These are phyloP conservation scores for Hemileccinum impolitum DNA, from an alignment of 768 basidiomycete species.

Conservation along the genomic window DNA sequence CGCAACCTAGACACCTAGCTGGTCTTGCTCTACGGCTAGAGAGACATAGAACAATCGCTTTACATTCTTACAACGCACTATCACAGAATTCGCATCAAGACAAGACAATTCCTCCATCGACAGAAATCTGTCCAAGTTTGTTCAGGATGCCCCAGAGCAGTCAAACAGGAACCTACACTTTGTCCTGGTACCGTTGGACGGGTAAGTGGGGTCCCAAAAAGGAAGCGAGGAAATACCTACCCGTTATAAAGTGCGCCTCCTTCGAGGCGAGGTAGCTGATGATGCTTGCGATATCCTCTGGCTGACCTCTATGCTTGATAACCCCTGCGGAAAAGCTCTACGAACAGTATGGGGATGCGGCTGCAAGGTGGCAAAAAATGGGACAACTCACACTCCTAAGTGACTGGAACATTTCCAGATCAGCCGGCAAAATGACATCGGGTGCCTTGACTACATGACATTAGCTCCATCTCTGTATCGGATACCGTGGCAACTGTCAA, in stretches of 20 bases:
- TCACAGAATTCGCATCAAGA: slow-evolving; percentile 1
- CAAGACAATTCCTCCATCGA: slow-evolving; percentile 10
- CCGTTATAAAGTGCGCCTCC: slow-evolving; percentile 35
- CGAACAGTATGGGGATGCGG: no score
- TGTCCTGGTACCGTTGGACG: slow-evolving; percentile 1
- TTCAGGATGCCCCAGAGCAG: background rate
- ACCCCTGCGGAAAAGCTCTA: background rate
- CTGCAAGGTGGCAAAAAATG: background rate
- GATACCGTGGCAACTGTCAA: no score
- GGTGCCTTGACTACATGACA: no score
- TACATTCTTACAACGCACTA: no score
- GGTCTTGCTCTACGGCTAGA: no score
- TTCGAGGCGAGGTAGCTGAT: slow-evolving; percentile 34
- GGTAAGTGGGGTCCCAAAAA: background rate
- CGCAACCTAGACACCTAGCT: no score
- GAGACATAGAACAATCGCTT: no score
- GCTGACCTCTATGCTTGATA: slow-evolving; percentile 21
- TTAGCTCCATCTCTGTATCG: no score
- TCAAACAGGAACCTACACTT: slow-evolving; percentile 6
- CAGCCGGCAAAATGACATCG: background rate
- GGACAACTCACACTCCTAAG: background rate
- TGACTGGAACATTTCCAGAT: background rate
- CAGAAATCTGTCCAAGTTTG: background rate
- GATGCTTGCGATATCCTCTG: slow-evolving; percentile 30
- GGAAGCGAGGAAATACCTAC: slow-evolving; percentile 8